Conservation (phyloP, 139 green algal genomes). For the Tetradesmus lagerheimii region DNA sequence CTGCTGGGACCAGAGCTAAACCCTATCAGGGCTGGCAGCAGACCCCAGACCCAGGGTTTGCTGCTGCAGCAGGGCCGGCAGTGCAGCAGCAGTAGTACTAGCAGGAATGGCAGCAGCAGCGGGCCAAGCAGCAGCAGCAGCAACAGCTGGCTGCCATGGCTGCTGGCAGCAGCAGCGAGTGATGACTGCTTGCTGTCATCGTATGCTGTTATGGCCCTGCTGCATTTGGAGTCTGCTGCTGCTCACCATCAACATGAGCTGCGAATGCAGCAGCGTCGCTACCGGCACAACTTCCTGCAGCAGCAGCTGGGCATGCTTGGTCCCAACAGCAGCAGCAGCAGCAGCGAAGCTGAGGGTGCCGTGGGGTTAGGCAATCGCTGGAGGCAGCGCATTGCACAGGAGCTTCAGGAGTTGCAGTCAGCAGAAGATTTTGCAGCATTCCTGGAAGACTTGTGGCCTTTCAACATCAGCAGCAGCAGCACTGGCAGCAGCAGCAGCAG, state of each 20-base stretch:
- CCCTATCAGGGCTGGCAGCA: not conserved
- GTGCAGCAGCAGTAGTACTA: not conserved
- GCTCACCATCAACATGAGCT: conserved; percentile 11
- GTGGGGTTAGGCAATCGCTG: conserved; percentile 14
- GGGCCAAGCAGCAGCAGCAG: conserved; percentile 17
- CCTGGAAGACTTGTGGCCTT: conserved; percentile 30
- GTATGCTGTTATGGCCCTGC: conserved; percentile 72
- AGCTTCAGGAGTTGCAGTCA: conserved; percentile 40
- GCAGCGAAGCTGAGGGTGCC: conserved; percentile 17
- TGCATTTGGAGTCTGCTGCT: conserved; percentile 68
- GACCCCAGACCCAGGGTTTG: not conserved
- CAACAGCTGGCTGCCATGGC: conserved; percentile 65
- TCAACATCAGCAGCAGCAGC: not conserved
- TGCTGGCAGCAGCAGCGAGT: conserved; percentile 55
- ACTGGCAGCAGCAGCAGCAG: conserved; percentile 35
- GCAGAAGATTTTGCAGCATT: conserved; percentile 31
- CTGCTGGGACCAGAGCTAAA: not conserved
- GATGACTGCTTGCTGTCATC: conserved; percentile 76
- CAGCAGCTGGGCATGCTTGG: not conserved
- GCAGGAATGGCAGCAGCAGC: not conserved
- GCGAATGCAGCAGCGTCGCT: conserved; percentile 28
- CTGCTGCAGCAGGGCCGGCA: not conserved
- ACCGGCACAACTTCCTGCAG: not conserved
- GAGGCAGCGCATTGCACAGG: conserved; percentile 8
- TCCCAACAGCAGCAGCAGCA: conserved; percentile 11